Evolutionary conservation across 257 asterid species (phyloP), one percentile per base, ranked within the genome.

Genomic region (Knoxia roxburghii): DNA sequence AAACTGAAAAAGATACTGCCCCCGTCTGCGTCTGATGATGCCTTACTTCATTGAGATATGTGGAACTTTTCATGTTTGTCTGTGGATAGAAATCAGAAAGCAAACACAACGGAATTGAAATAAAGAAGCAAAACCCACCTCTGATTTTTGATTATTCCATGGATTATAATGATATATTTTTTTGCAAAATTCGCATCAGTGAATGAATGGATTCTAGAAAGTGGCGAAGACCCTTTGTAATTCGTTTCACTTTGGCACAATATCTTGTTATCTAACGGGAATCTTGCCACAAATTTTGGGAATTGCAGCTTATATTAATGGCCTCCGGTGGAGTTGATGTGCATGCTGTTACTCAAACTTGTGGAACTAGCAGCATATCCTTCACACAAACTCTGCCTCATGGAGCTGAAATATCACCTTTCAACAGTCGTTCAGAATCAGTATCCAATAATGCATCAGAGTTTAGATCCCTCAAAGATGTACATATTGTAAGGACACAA

Each of bases 361-460:
- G 57, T 70, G 79, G 82, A 29, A 74, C 87, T 43, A 65, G 82
- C 0, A 78, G 79, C 58, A 61, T 79, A 62, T 81, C 89, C 57
- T 75, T 72, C 67, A 46, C 70, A 46, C 81, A 76, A 66, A 57
- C 77, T 30, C 77, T 73, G 18, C 86, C 87, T 45, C 61, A 64
- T 61, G 77, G 68, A 26, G 61, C 76, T 18, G 73, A 75, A 48
- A 49, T 59, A 32, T 68, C 77, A n/a, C 70, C 75, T 40, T 59
- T 72, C 67, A 56, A 71, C 23, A 61, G 59, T 30, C 67, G 27
- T 41, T 61, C 68, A 15, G 73, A 55, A 27, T 69, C 77, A 68
- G 69, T 77, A 15, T 56, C 45, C 62, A 68, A 52, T 49, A 58
- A 55, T 48, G 65, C 71, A 39, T 64, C 68, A 14, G 37, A 59